Percentiles rank a stretch among this genome's conserved stretches.
These are phyloP conservation scores for Hawksworthiomyces lignivorus DNA, from an alignment of 2,329 filamentous ascomycete genomes.

Conservation along the genomic window DNA sequence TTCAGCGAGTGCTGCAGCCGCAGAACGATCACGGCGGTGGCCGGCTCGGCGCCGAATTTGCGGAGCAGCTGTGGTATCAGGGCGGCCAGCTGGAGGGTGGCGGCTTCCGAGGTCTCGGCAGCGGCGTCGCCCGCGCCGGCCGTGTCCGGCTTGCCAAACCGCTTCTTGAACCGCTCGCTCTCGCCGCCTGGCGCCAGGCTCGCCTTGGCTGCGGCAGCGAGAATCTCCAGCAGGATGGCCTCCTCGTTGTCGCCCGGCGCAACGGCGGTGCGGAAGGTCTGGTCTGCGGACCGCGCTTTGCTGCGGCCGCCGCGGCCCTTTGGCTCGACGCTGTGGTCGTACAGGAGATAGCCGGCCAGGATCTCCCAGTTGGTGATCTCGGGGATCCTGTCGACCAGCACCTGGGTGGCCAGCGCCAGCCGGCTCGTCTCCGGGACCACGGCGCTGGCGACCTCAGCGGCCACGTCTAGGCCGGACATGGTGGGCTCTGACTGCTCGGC, in stretches of 20 bases:
- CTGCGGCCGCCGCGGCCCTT: constrained; percentile 24
- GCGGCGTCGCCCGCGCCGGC: neutral
- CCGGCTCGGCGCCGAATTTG: constrained; percentile 86
- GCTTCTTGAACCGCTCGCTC: constrained; percentile 51
- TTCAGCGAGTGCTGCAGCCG: constrained; percentile 81
- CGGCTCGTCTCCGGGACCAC: constrained; percentile 63
- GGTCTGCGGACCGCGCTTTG: constrained; percentile 37
- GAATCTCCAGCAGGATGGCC: constrained; percentile 74
- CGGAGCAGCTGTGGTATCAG: constrained; percentile 80
- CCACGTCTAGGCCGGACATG: constrained; percentile 26
- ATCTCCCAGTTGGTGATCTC: constrained; percentile 84
- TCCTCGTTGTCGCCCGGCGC: constrained; percentile 73
- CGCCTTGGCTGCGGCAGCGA: constrained; percentile 74
- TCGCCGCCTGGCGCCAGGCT: constrained; percentile 59
- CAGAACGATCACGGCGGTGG: constrained; percentile 78
- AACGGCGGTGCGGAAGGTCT: constrained; percentile 61
- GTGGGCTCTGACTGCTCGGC: constrained; percentile 24
- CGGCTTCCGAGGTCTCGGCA: constrained; percentile 65
- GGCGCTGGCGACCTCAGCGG: constrained; percentile 36
- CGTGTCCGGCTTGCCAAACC: constrained; percentile 48
- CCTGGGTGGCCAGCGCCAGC: constrained; percentile 78
- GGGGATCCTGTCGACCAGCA: constrained; percentile 71
- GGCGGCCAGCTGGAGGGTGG: constrained; percentile 67
- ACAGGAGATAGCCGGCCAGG: constrained; percentile 81
- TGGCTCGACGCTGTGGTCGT: constrained; percentile 70